Evolutionary conservation across 139 green algal genomes (phyloP).

Genomic region (Coelastrella sp.): DNA sequence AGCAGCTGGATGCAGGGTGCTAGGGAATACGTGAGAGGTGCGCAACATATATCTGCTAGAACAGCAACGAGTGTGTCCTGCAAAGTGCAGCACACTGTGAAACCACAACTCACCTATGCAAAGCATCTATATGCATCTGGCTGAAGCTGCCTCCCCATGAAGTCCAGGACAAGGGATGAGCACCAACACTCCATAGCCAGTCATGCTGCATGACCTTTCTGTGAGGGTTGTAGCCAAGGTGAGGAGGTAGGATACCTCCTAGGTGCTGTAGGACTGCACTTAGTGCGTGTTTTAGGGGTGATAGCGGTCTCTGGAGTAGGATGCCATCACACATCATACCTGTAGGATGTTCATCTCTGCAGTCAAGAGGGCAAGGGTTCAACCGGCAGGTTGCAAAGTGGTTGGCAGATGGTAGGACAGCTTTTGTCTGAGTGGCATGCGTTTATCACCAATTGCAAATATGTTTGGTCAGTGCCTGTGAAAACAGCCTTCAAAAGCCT

Average conservation of each 20-base stretch:
- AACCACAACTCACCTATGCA: constrained; percentile 29
- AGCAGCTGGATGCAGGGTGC: too few relatives aligned
- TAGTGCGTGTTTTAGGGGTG: constrained; percentile 69
- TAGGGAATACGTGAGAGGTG: too few relatives aligned
- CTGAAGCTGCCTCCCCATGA: constrained; percentile 45
- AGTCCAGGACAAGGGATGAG: constrained; percentile 65
- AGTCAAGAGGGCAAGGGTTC: background rate
- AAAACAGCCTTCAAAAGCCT: too few relatives aligned
- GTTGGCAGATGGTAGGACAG: too few relatives aligned
- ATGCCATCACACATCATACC: constrained; percentile 71
- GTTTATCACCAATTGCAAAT: too few relatives aligned
- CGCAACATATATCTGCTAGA: too few relatives aligned
- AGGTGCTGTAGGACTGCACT: constrained; percentile 69
- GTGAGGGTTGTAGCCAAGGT: constrained; percentile 65
- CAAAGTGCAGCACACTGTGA: too few relatives aligned
- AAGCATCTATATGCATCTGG: constrained; percentile 58
- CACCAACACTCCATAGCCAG: constrained; percentile 72
- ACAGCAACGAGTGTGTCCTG: too few relatives aligned
- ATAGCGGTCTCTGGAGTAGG: constrained; percentile 55
- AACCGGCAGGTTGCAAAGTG: background rate
- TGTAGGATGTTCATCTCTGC: constrained; percentile 67
- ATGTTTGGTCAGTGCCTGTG: too few relatives aligned
- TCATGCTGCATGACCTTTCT: constrained; percentile 60
- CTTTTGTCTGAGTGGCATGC: too few relatives aligned
- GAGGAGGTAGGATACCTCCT: constrained; percentile 73